Evolutionary conservation across 2,329 filamentous ascomycete genomes (phyloP).

Genomic region (Trichoderma sp.): DNA sequence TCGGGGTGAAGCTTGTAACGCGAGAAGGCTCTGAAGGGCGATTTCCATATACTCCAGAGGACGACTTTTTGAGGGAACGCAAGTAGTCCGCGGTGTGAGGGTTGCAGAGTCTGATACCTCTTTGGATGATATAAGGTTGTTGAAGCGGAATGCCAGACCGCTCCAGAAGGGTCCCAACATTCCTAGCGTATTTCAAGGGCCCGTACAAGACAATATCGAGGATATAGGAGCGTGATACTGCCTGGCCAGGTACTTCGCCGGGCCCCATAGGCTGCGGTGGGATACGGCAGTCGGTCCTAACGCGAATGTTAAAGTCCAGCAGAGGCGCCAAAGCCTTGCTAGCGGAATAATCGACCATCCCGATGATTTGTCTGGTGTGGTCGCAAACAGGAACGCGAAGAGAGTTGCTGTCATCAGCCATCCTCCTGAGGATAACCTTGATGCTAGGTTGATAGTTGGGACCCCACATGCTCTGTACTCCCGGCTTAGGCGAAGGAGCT

Average conservation of each 20-base stretch:
- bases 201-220: conserved; percentile 80
- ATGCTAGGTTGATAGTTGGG: conserved; percentile 67
- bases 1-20: conserved; percentile 32
- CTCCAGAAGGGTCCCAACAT: conserved; percentile 64
- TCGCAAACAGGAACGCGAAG: conserved; percentile 72
- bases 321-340: conserved; percentile 68
- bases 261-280: conserved; percentile 61
- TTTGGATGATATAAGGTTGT: conserved; percentile 63
- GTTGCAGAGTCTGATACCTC: conserved; percentile 70
- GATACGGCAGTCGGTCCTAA: conserved; percentile 73
- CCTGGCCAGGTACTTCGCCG: conserved; percentile 63
- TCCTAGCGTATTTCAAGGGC: conserved; percentile 60
- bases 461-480: conserved; percentile 56
- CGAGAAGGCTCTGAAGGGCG: conserved; percentile 31
- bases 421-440: conserved; percentile 66
- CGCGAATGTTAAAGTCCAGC: conserved; percentile 63
- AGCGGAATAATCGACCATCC: conserved; percentile 67
- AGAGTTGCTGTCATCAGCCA: conserved; percentile 50
- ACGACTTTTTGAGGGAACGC: conserved; percentile 36
- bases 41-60: conserved; percentile 28
- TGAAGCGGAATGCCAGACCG: conserved; percentile 66
- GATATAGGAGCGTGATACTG: conserved; percentile 59
- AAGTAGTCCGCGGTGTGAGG: conserved; percentile 62
- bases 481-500: conserved; percentile 68
- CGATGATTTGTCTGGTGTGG: conserved; percentile 68